phyloP scores from a whole-genome alignment of 352 stramenopile genomes.

The Phytophthora foliorum region DNA sequence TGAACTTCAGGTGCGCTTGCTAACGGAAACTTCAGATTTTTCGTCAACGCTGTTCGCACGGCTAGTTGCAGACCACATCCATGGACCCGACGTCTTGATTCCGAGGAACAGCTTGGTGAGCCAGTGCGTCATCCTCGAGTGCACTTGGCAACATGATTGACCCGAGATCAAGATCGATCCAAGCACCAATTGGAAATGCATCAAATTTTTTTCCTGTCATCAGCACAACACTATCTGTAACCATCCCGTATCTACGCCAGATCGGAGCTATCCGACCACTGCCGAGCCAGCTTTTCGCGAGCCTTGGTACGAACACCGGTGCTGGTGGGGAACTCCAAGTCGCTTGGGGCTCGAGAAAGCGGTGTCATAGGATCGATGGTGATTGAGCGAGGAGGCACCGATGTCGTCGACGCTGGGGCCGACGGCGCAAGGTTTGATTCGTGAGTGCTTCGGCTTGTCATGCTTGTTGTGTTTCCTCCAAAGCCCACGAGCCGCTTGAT shows the following conservation, averaged over 20 bases:
- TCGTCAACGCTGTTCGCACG: slow-evolving; percentile 21
- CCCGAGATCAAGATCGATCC: no score
- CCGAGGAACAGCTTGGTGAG: not conserved
- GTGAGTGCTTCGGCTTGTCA: slow-evolving; percentile 34
- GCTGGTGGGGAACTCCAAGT: slow-evolving; percentile 61
- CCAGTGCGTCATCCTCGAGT: no score
- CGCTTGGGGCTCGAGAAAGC: slow-evolving; percentile 33
- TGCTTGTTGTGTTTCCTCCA: slow-evolving; percentile 36
- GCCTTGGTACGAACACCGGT: slow-evolving; percentile 63
- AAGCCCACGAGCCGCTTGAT: slow-evolving; percentile 45
- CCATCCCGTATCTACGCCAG: not conserved
- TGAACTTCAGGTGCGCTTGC: slow-evolving; percentile 27
- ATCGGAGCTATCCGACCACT: slow-evolving; percentile 65
- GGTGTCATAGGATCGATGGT: slow-evolving; percentile 64
- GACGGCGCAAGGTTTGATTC: slow-evolving; percentile 14
- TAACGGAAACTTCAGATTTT: slow-evolving; percentile 31
- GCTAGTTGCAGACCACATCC: slow-evolving; percentile 8
- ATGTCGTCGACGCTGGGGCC: slow-evolving; percentile 22
- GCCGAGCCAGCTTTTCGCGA: slow-evolving; percentile 64
- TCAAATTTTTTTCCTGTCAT: slow-evolving; percentile 1
- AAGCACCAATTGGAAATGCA: slow-evolving; percentile 15
- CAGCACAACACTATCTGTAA: slow-evolving; percentile 1
- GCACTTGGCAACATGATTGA: no score
- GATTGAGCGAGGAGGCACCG: slow-evolving; percentile 37
- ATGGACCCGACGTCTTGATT: not conserved